Evolutionary conservation across 2,329 filamentous ascomycete species (phyloP).

Genomic region (Blastomyces parvus): DNA sequence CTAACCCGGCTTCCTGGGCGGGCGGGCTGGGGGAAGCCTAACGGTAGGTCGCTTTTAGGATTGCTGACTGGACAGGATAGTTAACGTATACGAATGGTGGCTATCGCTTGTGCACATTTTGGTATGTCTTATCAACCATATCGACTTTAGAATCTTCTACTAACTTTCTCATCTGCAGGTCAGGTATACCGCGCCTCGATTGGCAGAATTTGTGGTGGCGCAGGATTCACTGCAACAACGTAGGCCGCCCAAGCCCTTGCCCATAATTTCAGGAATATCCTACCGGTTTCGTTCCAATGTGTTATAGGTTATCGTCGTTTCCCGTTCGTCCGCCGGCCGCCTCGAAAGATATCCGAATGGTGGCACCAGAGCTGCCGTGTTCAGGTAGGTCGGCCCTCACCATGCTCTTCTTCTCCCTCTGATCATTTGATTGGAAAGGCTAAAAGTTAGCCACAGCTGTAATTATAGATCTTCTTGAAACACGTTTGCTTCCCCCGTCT

Average conservation of each 20-base stretch:
- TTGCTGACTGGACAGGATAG: conserved; percentile 15
- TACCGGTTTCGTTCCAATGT: neutral
- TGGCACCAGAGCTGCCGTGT: neutral
- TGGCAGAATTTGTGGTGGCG: neutral
- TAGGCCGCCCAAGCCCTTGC: neutral
- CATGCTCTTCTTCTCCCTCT: neutral
- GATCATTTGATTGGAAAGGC: neutral
- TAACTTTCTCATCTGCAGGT: neutral
- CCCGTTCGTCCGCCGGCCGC: neutral
- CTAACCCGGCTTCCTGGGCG: neutral
- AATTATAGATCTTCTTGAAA: neutral
- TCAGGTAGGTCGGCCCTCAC: neutral
- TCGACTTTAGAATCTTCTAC: neutral
- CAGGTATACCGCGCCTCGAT: neutral
- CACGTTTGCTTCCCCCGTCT: neutral
- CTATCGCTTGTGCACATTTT: neutral
- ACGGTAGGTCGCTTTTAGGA: conserved; percentile 10
- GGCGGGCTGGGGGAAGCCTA: neutral
- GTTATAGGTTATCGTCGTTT: neutral
- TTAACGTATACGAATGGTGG: neutral
- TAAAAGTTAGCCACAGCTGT: neutral
- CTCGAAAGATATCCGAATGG: neutral
- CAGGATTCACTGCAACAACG: neutral
- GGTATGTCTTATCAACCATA: neutral
- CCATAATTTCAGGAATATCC: neutral